Evolutionary conservation across 164 flowering plant species (phyloP), one percentile per base, ranked within the genome.

Genomic region (Chimonanthus salicifolius): DNA sequence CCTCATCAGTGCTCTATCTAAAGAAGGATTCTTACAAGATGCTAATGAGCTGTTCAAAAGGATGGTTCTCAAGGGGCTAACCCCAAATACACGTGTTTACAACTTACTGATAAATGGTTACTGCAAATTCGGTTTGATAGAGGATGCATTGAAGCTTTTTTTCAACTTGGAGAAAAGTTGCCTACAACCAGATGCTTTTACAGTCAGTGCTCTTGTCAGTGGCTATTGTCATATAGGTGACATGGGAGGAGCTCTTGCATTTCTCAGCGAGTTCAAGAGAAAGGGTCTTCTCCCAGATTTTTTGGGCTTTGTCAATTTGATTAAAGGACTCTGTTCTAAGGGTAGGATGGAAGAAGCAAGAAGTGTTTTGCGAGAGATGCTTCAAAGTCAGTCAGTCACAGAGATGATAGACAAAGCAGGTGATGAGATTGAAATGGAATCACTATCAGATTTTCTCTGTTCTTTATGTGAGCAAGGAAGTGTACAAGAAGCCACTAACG

Each of bases 271-370:
- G 74, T 85, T 80, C 76, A 88, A 85, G 73, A 74, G 76, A 58
- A 85, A 83, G 71, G 92, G 83, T 21, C 45, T 81, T 6, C 68
- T 76, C 8, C 95, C 99, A 65, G 98, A 94, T 82, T 90, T 90
- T 62, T 81, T 90, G 81, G 97, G 98, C 49, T 96, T 88, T 70
- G 44, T 89, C 74, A 80, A 80, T 83, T 80, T 96, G 79, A 73
- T 89, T n/a, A 86, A 83, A 81, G 97, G 97, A 18, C 81, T 96
- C 65, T 85, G 82, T 78, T 72, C 85, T 2, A 94, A 90, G 75
- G 99, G 99, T 71, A 87, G 97, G 78, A 89, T 94, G 92, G 97
- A 90, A 78, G 98, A 96, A 81, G 87, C 97, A 4, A 80, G 93
- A 73, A 84, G 81, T 74, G 74, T 90, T 46, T 75, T 96, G 74